Evolutionary conservation across 169 alveolate species (phyloP), one percentile per base, ranked within the genome.

Genomic region (Plasmodium sp.): DNA sequence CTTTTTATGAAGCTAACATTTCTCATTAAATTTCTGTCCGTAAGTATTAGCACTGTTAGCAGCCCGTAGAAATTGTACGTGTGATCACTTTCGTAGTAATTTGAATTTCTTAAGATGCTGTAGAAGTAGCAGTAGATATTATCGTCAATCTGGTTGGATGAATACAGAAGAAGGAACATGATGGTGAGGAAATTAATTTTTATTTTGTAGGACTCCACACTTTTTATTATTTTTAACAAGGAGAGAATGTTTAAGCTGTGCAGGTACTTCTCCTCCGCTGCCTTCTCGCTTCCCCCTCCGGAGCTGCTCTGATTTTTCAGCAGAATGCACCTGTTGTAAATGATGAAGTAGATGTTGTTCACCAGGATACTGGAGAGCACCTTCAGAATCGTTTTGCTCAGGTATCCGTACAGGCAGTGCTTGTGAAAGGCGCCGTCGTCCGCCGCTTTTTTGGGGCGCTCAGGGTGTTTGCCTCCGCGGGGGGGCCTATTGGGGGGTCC

Each of bases 21-120:
- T 51, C 93, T 51, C 2, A 86, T 86, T 34, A 86, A 75, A 86
- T 86, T 86, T 34, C 41, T 75, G 67, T 86, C 93, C 36, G 93
- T 86, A 39, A 86, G 81, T 18, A 86, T 86, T 51, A 86, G 33
- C 6, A 77, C 93, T 36, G 93, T 86, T 34, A 86, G 22, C 39
- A 86, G 18, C 7, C 93, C 71, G 33, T 48, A 86, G 48, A 86
- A 86, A 86, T 77, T 77, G 18, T 86, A 86, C 31, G 93, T 86
- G 58, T 86, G 85, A 33, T 86, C 84, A 75, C 84, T 75, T 77
- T 86, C 93, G n/a, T 86, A 86, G 56, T 86, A 86, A 86, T 86
- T 86, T 34, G 77, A 31, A 75, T 86, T 51, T 77, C 31, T 86
- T 56, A 86, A 79, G 16, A 86, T 86, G 22, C 93, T 86, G 56